phyloP scores from a whole-genome alignment of 768 basidiomycete species.

The Naematelia encephala region DNA sequence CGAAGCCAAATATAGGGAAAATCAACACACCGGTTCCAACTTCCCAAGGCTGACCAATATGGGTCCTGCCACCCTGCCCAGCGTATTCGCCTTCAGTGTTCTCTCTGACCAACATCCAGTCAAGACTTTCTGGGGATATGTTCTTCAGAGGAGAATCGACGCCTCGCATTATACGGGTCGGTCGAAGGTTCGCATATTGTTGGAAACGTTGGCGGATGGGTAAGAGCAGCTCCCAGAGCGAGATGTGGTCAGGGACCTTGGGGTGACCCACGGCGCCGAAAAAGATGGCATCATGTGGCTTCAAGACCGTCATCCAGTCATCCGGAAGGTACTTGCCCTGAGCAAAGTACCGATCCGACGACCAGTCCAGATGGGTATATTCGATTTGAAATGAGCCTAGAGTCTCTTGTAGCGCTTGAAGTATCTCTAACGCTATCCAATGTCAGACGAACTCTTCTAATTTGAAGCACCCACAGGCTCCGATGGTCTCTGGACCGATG shows the following conservation, averaged over 20 bases:
- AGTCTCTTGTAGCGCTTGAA: constrained; percentile 1
- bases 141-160: constrained; percentile 56
- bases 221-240: constrained; percentile 59
- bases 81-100: constrained; percentile 62
- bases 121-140: constrained; percentile 53
- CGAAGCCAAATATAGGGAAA: background rate
- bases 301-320: constrained; percentile 37
- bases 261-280: constrained; percentile 59
- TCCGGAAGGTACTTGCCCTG: constrained; percentile 57
- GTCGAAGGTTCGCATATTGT: constrained; percentile 55
- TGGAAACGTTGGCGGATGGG: constrained; percentile 59
- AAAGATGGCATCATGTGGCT: constrained; percentile 45
- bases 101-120: constrained; percentile 60
- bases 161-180: constrained; percentile 57
- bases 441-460: too few relatives aligned
- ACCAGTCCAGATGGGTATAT: constrained; percentile 57
- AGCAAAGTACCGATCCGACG: constrained; percentile 54
- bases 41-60: constrained; percentile 41
- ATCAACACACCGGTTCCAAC: constrained; percentile 44
- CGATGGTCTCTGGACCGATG: constrained; percentile 59
- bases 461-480: too few relatives aligned
- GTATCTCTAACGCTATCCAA: constrained; percentile 4
- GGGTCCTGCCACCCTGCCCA: constrained; percentile 53
- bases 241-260: constrained; percentile 60
- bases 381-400: constrained; percentile 54